Evolutionary conservation across 2,329 filamentous ascomycete genomes (phyloP).

Genomic region (Mollisia scopiformis): DNA sequence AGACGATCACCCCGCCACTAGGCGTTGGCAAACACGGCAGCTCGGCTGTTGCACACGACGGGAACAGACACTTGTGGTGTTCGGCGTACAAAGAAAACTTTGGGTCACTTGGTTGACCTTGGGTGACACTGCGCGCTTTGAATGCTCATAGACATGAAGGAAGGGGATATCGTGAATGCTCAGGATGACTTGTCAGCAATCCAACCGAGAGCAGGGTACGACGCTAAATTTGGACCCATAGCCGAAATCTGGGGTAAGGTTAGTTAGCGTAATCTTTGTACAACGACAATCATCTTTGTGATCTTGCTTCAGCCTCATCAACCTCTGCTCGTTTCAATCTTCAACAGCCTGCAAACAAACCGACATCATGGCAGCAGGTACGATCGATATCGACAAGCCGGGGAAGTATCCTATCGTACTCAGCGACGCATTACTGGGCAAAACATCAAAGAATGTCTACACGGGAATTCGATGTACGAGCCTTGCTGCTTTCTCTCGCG

Average conservation of each 20-base stretch:
- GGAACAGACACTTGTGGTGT: no score
- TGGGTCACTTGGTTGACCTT: no score
- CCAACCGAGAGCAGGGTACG: background rate
- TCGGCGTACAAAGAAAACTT: no score
- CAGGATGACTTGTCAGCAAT: background rate
- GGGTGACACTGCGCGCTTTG: no score
- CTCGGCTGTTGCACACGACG: no score
- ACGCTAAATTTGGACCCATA: background rate
- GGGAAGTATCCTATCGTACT: slow-evolving; percentile 66
- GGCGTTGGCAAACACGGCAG: no score
- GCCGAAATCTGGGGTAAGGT: background rate
- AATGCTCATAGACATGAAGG: background rate
- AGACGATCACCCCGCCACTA: background rate
- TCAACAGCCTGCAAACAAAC: background rate
- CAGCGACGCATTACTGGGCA: slow-evolving; percentile 62
- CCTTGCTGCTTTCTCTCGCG: background rate
- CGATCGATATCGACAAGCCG: slow-evolving; percentile 61
- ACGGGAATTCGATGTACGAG: slow-evolving; percentile 62
- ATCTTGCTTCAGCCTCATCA: background rate
- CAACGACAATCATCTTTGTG: background rate
- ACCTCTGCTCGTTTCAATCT: background rate
- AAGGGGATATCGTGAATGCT: no score
- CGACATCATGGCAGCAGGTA: slow-evolving; percentile 19
- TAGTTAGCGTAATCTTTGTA: background rate
- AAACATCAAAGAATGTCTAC: slow-evolving; percentile 58